Percentiles rank a stretch among this genome's conserved stretches.
phyloP scores from a whole-genome alignment of 2,329 filamentous ascomycete genomes.

The Cylindrodendrum hubeiense region DNA sequence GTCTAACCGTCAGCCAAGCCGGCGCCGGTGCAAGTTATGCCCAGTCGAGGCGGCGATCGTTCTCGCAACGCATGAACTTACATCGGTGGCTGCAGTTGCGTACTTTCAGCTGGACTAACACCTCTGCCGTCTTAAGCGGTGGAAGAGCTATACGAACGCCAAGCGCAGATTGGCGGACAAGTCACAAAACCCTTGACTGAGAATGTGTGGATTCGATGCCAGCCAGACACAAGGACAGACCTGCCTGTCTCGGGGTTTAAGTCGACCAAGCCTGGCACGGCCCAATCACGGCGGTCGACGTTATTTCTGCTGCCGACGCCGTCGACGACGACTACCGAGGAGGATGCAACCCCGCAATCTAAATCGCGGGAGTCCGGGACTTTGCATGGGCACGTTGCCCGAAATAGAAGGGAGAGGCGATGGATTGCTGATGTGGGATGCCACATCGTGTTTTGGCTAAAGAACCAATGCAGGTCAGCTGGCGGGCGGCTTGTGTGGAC shows the following conservation, averaged over 20 bases:
- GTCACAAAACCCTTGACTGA: not conserved
- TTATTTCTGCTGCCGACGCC: not conserved
- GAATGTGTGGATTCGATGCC: not conserved
- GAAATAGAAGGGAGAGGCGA: slow-evolving; percentile 18
- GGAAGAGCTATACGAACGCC: not conserved
- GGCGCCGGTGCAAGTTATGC: not conserved
- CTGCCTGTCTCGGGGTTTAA: not conserved
- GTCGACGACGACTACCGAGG: slow-evolving; percentile 1
- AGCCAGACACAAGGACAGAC: not conserved
- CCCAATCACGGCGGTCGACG: slow-evolving; percentile 5
- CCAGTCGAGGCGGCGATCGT: not conserved
- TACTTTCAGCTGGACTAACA: not conserved
- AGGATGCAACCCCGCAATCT: not conserved
- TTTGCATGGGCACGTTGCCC: not conserved
- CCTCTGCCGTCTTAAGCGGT: not conserved
- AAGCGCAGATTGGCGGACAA: not conserved
- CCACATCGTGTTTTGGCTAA: not conserved
- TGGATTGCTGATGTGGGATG: slow-evolving; percentile 11
- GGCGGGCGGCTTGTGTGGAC: slow-evolving; percentile 1
- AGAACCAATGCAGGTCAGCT: slow-evolving; percentile 2
- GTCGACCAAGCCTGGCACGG: not conserved
- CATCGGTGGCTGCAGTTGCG: not conserved
- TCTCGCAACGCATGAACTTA: not conserved
- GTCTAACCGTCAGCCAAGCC: not conserved
- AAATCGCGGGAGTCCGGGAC: not conserved